A percentile compares a stretch with the other conserved stretches of the same genome.
Conservation (phyloP, 768 basidiomycete species). For the Dioszegia crocea region DNA sequence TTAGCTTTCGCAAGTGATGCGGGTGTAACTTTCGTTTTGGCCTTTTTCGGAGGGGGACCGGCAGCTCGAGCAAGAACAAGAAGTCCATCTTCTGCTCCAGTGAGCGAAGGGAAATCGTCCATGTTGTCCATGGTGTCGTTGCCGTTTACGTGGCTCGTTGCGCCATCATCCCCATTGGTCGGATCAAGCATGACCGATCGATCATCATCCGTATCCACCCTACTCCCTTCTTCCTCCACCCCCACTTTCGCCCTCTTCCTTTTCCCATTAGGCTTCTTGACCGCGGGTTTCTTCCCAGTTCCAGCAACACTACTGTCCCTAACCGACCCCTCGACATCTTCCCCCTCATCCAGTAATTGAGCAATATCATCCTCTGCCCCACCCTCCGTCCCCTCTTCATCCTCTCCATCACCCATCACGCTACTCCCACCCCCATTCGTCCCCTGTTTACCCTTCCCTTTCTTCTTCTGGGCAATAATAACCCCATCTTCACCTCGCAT, state of each 20-base stretch:
- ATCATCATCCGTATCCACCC: not conserved
- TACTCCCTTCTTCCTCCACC: not conserved
- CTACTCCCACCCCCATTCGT: constrained; percentile 17
- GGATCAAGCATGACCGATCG: no score
- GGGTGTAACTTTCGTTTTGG: not conserved
- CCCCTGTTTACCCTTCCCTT: no score
- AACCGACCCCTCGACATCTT: constrained; percentile 5
- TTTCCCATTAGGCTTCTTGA: constrained; percentile 12
- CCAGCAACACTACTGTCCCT: not conserved
- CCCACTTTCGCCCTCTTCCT: constrained; percentile 16
- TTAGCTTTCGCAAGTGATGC: not conserved
- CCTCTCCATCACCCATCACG: constrained; percentile 11
- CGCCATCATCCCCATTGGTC: no score
- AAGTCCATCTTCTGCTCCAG: no score
- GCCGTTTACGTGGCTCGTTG: no score
- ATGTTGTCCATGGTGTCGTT: constrained; percentile 3
- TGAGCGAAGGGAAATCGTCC: constrained; percentile 7
- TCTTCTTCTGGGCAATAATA: constrained; percentile 2
- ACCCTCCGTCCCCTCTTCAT: constrained; percentile 13
- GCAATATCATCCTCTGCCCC: constrained; percentile 40
- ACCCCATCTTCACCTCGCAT: constrained; percentile 15
- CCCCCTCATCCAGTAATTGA: constrained; percentile 24
- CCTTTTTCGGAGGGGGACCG: not conserved
- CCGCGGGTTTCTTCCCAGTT: not conserved
- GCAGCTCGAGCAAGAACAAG: no score